Evolutionary conservation across 1,284 basidiomycete genomes (phyloP).

Genomic region (Leccinum subrobustum): DNA sequence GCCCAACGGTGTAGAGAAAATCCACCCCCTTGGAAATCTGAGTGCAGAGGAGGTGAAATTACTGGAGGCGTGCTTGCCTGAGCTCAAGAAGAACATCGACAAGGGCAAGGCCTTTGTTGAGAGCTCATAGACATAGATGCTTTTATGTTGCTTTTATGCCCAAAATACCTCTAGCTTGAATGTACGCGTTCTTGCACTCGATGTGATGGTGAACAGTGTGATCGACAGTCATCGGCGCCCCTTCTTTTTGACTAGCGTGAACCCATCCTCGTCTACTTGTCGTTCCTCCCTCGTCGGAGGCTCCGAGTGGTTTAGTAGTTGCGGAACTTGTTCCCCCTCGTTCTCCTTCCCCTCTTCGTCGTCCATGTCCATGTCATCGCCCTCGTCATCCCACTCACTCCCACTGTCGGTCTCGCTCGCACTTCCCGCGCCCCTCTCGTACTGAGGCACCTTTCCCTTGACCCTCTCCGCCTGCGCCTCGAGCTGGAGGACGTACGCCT

Average conservation of each 20-base stretch:
- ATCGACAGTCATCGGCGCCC: conserved; percentile 35
- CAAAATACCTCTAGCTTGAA: conserved; percentile 29
- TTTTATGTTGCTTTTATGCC: not conserved
- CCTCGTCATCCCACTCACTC: conserved; percentile 33
- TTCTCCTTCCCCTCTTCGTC: conserved; percentile 2
- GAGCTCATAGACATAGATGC: conserved; percentile 33
- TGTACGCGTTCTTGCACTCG: not conserved
- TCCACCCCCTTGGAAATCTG: conserved; percentile 77
- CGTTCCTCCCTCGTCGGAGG: conserved; percentile 47
- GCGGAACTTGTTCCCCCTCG: conserved; percentile 18
- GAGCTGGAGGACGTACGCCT: conserved; percentile 48
- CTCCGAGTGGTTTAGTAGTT: conserved; percentile 20
- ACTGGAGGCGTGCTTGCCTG: conserved; percentile 85
- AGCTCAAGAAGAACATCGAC: conserved; percentile 96
- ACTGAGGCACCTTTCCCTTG: conserved; percentile 55
- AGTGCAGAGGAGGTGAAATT: conserved; percentile 83
- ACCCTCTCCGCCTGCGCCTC: conserved; percentile 63
- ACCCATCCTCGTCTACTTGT: conserved; percentile 85
- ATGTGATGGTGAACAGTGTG: not conserved
- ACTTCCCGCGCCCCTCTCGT: conserved; percentile 44
- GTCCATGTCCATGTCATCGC: not conserved
- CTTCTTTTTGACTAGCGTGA: conserved; percentile 73
- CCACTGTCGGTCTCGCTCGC: conserved; percentile 42
- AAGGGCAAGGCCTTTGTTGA: conserved; percentile 86
- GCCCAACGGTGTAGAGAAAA: conserved; percentile 88